Base-by-base conservation (phyloP, 106 monocot species). In the Alisma plantagoaquatica region DNA sequence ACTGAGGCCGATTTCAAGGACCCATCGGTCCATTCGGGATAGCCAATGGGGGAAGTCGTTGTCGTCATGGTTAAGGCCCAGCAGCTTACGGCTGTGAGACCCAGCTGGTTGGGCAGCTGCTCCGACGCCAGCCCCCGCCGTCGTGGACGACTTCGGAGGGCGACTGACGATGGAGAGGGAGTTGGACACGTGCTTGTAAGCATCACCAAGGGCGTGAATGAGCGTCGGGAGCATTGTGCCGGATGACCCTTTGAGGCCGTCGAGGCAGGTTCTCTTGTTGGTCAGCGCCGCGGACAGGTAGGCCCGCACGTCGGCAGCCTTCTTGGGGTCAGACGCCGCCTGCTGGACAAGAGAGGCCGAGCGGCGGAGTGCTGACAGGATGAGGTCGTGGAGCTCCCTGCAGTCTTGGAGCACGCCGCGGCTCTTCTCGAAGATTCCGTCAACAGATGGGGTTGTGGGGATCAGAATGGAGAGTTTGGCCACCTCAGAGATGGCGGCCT, bases 241-340 rank as follows among this genome's bases (percentile, higher is more conserved):
- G 14, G 61, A 29, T 2, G n/a, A n/a, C n/a, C n/a, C n/a, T n/a
- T n/a, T n/a, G n/a, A n/a, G n/a, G n/a, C n/a, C n/a, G n/a, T n/a
- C n/a, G n/a, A n/a, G n/a, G n/a, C n/a, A n/a, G n/a, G n/a, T n/a
- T n/a, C n/a, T n/a, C n/a, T n/a, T n/a, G n/a, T n/a, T n/a, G n/a
- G n/a, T n/a, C n/a, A n/a, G n/a, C n/a, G n/a, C n/a, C n/a, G n/a
- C n/a, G n/a, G n/a, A n/a, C n/a, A n/a, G n/a, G n/a, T n/a, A n/a
- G 79, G 17, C 79, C 79, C 16, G 83, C 83, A 2, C 83, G 67
- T 64, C 89, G 21, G 89, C 83, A 60, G 59, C 61, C 20, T 68
- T 70, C 61, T 89, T 83, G 24, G 89, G 76, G 46, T 83, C 53
- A 4, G 89, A 75, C 30, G 89, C 83, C 9, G 14, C 21, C 21